Evolutionary conservation across 306 rosid genomes (phyloP), one percentile per base, ranked within the genome.

Genomic region (Hippophae tibetana): DNA sequence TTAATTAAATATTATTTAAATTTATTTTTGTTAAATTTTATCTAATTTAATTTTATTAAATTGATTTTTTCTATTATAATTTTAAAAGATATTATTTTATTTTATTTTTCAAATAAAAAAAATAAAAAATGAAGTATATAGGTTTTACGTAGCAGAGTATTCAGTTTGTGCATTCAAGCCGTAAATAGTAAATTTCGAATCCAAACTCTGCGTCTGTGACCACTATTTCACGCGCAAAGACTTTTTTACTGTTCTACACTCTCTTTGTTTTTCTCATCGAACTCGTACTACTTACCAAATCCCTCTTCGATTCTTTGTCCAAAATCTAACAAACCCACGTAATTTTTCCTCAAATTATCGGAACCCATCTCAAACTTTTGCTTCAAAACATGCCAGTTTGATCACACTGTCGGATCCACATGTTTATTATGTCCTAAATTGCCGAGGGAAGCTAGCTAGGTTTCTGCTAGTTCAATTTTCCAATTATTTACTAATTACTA

Each of bases 331-430:
- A 31, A 58, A 51, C 66, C 59, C 59, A 78, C 82, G 89, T 84
- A 70, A 66, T 71, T 78, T 69, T 65, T 54, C 62, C 27, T 18
- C 74, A 47, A 61, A 43, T 14, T 40, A 65, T 42, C 77, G 60
- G 51, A 51, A 51, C 85, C 76, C 82, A 65, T 62, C 81, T 76
- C 54, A 12, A 12, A 67, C 60, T 83, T 77, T 69, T 50, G 8
- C 72, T 73, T 68, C 25, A 61, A 70, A 72, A 43, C 59, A 74
- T 64, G 64, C 69, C 48, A 60, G 46, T 56, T 58, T 7, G 64
- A 25, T 54, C 62, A 10, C 45, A 45, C 56, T 25, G 44, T 43
- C 84, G 82, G 95, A 87, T 87, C 95, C 89, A 65, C 53, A 6
- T 7, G 66, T 41, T 7, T 42, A 54, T 43, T 60, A 61, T 66